These are phyloP conservation scores for Talaromyces islandicus DNA, from an alignment of 2,329 filamentous ascomycete species.

Conservation along the genomic window DNA sequence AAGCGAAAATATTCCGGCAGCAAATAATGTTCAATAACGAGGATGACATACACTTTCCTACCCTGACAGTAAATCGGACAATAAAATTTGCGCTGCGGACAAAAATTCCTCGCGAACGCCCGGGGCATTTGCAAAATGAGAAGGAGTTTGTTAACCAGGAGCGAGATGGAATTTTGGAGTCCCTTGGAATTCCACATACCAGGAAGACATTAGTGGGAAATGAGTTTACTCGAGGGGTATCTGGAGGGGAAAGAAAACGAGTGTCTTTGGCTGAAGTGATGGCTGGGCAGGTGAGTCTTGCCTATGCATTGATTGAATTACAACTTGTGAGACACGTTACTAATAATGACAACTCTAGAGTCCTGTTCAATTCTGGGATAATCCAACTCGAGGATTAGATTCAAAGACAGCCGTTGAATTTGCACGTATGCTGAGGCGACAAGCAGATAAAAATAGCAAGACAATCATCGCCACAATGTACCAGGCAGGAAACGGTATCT, in stretches of 20 bases:
- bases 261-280: constrained; percentile 59
- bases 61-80: constrained; percentile 67
- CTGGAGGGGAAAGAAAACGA: constrained; percentile 62
- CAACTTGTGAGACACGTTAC: constrained; percentile 12
- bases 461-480: constrained; percentile 60
- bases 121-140: constrained; percentile 17
- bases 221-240: constrained; percentile 59
- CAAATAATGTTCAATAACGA: constrained; percentile 67
- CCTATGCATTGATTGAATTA: not conserved
- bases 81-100: constrained; percentile 64
- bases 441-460: constrained; percentile 55
- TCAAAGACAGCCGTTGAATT: constrained; percentile 58
- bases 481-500: constrained; percentile 64
- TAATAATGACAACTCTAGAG: constrained; percentile 18
- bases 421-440: constrained; percentile 50
- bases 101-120: constrained; percentile 25
- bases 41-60: constrained; percentile 68
- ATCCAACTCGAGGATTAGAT: constrained; percentile 59
- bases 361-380: constrained; percentile 60
- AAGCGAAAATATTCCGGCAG: constrained; percentile 37
- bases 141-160: constrained; percentile 25
- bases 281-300: constrained; percentile 36
- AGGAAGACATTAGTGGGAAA: constrained; percentile 60
- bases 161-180: constrained; percentile 26
- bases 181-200: constrained; percentile 43